phyloP scores from a whole-genome alignment of 306 rosid genomes.

The Prunus mongolica region DNA sequence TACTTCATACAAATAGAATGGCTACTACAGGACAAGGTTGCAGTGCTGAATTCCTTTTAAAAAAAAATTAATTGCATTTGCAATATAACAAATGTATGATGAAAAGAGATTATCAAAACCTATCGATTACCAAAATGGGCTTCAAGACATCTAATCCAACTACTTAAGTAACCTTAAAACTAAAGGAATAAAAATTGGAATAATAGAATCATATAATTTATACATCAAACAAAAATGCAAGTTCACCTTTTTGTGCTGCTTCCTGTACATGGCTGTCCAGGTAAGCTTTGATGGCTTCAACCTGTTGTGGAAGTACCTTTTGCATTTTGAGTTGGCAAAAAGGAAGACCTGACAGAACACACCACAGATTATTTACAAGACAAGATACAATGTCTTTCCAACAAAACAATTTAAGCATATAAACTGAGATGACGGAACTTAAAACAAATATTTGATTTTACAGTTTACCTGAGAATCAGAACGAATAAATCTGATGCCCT shows the following conservation, averaged over 20 bases:
- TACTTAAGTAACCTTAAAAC: background rate
- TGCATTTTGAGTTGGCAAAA: constrained; percentile 75
- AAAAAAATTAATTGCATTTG: background rate
- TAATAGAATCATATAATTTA: background rate
- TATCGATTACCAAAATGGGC: background rate
- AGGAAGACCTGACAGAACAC: constrained; percentile 53
- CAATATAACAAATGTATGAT: background rate
- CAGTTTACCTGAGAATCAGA: constrained; percentile 74
- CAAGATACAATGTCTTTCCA: background rate
- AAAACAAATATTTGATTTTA: background rate
- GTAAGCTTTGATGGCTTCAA: constrained; percentile 88
- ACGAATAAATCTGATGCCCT: constrained; percentile 75
- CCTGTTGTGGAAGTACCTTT: constrained; percentile 68
- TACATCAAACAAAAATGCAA: background rate
- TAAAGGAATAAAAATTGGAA: background rate
- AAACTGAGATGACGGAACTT: background rate
- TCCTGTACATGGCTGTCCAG: constrained; percentile 87
- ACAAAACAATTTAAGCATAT: background rate
- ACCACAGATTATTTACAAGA: background rate
- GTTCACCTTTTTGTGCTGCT: constrained; percentile 79
- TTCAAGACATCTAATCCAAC: background rate
- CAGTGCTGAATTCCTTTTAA: background rate
- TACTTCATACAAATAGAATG: background rate
- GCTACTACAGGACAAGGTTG: background rate
- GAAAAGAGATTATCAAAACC: background rate